These are phyloP conservation scores for Vigna radiata DNA, from an alignment of 306 rosid genomes.

Conservation along the genomic window DNA sequence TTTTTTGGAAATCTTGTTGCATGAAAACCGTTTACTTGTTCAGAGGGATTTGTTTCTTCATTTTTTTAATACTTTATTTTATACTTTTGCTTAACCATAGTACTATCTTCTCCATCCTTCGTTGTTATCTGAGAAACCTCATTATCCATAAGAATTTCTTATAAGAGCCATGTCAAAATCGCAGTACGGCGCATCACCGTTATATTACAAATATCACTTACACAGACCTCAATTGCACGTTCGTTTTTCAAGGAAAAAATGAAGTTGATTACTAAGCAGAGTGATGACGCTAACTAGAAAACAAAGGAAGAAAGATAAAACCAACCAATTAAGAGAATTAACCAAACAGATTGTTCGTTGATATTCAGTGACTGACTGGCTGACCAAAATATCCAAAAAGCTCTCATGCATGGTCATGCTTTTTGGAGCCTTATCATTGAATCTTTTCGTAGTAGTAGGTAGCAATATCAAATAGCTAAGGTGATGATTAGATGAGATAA, in stretches of 20 bases:
- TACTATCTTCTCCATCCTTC: slow-evolving; percentile 26
- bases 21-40: slow-evolving; percentile 55
- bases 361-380: slow-evolving; percentile 5
- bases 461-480: slow-evolving; percentile 40
- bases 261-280: slow-evolving; percentile 7
- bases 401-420: slow-evolving; percentile 39
- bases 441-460: slow-evolving; percentile 7
- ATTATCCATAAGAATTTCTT: neutral
- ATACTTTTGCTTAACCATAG: neutral
- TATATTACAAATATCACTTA: neutral
- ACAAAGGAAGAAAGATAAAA: slow-evolving; percentile 4
- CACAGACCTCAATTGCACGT: slow-evolving; percentile 10
- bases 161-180: slow-evolving; percentile 11
- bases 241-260: neutral
- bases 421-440: slow-evolving; percentile 33
- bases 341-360: slow-evolving; percentile 36
- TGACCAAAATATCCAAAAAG: slow-evolving; percentile 36
- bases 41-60: slow-evolving; percentile 34
- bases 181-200: slow-evolving; percentile 3
- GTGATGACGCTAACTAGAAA: slow-evolving; percentile 24
- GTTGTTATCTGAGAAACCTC: slow-evolving; percentile 30
- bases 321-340: slow-evolving; percentile 22
- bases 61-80: slow-evolving; percentile 1
- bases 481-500: slow-evolving; percentile 19
- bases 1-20: slow-evolving; percentile 43